Conservation (phyloP, 331 rosid species). For the Telfairia occidentalis region DNA sequence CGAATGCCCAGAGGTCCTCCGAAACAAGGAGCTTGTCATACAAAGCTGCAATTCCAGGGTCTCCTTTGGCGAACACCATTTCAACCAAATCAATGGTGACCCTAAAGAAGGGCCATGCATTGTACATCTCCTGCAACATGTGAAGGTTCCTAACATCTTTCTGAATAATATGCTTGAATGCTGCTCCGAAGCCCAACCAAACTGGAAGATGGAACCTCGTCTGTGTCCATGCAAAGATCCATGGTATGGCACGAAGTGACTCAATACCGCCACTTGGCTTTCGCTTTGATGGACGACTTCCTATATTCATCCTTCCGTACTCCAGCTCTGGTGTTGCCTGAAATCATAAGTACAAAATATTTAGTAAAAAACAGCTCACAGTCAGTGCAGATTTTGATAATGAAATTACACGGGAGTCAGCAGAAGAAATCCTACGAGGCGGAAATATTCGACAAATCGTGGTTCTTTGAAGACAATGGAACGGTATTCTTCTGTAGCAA, state of each 20-base stretch:
- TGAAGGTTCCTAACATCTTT: constrained; percentile 71
- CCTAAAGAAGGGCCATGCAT: constrained; percentile 93
- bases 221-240: constrained; percentile 99
- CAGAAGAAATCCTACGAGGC: constrained; percentile 53
- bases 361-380: background rate
- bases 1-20: constrained; percentile 68
- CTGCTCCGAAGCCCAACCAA: constrained; percentile 90
- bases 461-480: constrained; percentile 88
- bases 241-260: constrained; percentile 97
- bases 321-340: constrained; percentile 98
- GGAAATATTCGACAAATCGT: constrained; percentile 93
- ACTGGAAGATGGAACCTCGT: constrained; percentile 99
- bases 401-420: background rate
- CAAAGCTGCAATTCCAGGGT: constrained; percentile 71
- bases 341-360: constrained; percentile 7
- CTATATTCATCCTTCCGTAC: constrained; percentile 96
- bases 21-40: constrained; percentile 87
- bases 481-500: constrained; percentile 90
- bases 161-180: constrained; percentile 48
- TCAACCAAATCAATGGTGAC: constrained; percentile 94
- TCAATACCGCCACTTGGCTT: constrained; percentile 98
- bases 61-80: constrained; percentile 99
- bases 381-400: background rate
- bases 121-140: constrained; percentile 85
- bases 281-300: constrained; percentile 92